Base-by-base conservation (phyloP, 192 early-diverging fungal species). In the Jimgerdemannia flammicorona region DNA sequence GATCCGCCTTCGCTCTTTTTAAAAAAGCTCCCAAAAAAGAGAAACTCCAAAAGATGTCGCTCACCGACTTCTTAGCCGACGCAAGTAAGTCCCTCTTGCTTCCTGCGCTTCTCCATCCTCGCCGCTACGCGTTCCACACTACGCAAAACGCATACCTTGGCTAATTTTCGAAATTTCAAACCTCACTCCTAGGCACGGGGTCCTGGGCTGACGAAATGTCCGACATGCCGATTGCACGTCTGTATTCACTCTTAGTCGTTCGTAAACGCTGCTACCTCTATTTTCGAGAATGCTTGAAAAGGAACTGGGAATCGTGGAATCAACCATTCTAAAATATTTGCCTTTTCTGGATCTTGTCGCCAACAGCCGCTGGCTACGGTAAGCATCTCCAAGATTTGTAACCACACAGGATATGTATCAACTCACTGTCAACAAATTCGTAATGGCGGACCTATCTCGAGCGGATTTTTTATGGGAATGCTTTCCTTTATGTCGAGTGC, bases 171-270 rank as follows among this genome's bases (percentile, higher is more conserved):
- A 17, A 67, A 10, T 20, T n/a, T 64, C 54, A 29, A n/a, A 54
- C 43, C 67, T n/a, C 17, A 43, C 3, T 70, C 19, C 19, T 79
- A 90, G 87, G 83, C 74, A 85, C 81, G 67, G 85, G 89, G 19
- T 91, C 93, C 44, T 97, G 96, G 96, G 96, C 97, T 75, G 97
- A 98, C 88, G 95, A 98, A 79, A 90, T 95, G 75, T 82, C 88
- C 20, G 93, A 90, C 81, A 89, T 97, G 75, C 97, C 96, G 49
- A 90, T 92, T 78, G 96, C 93, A 73, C 95, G 91, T 93, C 84
- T 77, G 89, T 85, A 70, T 84, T 59, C 69, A 17, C 19, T 79
- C 8, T 73, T 68, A 40, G 42, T 72, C 74, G 70, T 64, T 42
- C 68, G 68, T 11, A 17, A 43, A 18, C 3, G 3, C 68, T 59